phyloP scores from a whole-genome alignment of 305 asterid species.

The Solanum hybrid region DNA sequence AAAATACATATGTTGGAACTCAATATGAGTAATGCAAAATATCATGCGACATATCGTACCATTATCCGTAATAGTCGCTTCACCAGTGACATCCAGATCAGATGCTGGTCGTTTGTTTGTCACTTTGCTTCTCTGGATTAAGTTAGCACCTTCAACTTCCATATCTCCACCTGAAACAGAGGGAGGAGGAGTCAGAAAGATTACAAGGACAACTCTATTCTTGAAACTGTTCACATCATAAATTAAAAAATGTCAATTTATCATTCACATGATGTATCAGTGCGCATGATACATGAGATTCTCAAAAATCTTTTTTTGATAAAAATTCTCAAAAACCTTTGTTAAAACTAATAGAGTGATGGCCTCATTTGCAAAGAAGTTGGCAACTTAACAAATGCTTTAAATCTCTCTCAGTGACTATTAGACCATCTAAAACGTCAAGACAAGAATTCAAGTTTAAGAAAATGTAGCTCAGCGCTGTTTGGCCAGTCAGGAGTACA shows the following conservation, averaged over 20 bases:
- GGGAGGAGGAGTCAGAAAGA: not conserved
- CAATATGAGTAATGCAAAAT: not conserved
- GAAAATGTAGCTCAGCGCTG: not conserved
- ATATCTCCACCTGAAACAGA: constrained; percentile 5
- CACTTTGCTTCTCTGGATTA: constrained; percentile 6
- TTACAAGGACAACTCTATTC: not conserved
- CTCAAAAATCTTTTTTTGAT: not conserved
- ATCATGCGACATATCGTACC: constrained; percentile 11
- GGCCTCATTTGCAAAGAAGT: not conserved
- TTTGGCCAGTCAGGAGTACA: not conserved
- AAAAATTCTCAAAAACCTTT: not conserved
- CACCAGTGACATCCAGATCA: constrained; percentile 7
- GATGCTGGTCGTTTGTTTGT: constrained; percentile 27
- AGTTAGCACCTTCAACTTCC: not conserved
- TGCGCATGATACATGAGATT: not conserved
- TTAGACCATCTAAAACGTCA: not conserved
- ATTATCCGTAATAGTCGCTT: constrained; percentile 5
- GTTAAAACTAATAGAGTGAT: not conserved
- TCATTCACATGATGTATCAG: not conserved
- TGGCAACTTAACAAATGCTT: not conserved
- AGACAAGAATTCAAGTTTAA: not conserved
- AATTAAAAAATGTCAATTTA: not conserved
- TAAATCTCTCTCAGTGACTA: not conserved
- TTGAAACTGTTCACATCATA: not conserved
- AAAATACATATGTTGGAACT: not conserved